A percentile compares a stretch with the other conserved stretches of the same genome.
Conservation (phyloP, 352 stramenopile genomes). For the Globisporangium alternatum region DNA sequence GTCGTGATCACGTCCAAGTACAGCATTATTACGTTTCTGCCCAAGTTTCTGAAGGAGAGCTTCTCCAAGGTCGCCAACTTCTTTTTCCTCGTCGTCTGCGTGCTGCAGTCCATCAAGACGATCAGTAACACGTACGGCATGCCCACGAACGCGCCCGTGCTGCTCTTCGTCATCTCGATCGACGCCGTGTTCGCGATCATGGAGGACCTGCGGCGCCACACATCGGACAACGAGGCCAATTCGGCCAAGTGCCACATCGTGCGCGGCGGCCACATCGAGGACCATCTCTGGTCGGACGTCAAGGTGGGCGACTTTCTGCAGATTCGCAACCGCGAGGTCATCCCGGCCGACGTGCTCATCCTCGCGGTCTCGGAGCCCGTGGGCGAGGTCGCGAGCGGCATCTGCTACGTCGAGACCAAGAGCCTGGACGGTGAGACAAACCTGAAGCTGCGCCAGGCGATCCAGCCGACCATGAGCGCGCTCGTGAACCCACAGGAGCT, state of each 20-base stretch:
- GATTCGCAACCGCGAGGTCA: slow-evolving; percentile 77
- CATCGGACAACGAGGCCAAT: slow-evolving; percentile 83
- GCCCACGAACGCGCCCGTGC: slow-evolving; percentile 70
- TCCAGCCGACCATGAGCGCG: slow-evolving; percentile 63
- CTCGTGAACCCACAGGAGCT: slow-evolving; percentile 53
- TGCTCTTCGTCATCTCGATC: slow-evolving; percentile 91
- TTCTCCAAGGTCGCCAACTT: slow-evolving; percentile 91
- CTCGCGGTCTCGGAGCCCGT: slow-evolving; percentile 73
- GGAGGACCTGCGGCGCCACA: slow-evolving; percentile 79
- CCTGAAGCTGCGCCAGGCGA: slow-evolving; percentile 84
- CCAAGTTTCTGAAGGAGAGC: slow-evolving; percentile 87
- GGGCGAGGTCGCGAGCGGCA: slow-evolving; percentile 61
- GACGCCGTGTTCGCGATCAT: slow-evolving; percentile 88
- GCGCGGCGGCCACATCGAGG: slow-evolving; percentile 54
- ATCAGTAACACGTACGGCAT: slow-evolving; percentile 83
- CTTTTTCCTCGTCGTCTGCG: slow-evolving; percentile 92
- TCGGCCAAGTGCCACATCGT: slow-evolving; percentile 66
- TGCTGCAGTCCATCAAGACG: slow-evolving; percentile 82
- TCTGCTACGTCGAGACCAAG: slow-evolving; percentile 91
- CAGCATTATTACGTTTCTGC: slow-evolving; percentile 80
- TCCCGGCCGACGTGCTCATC: slow-evolving; percentile 84
- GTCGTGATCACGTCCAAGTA: slow-evolving; percentile 91
- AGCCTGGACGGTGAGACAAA: slow-evolving; percentile 92
- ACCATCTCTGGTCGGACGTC: slow-evolving; percentile 74
- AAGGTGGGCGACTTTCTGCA: slow-evolving; percentile 85